phyloP scores from a whole-genome alignment of 805 yeast species.

The Teunomyces lycoperdinae region DNA sequence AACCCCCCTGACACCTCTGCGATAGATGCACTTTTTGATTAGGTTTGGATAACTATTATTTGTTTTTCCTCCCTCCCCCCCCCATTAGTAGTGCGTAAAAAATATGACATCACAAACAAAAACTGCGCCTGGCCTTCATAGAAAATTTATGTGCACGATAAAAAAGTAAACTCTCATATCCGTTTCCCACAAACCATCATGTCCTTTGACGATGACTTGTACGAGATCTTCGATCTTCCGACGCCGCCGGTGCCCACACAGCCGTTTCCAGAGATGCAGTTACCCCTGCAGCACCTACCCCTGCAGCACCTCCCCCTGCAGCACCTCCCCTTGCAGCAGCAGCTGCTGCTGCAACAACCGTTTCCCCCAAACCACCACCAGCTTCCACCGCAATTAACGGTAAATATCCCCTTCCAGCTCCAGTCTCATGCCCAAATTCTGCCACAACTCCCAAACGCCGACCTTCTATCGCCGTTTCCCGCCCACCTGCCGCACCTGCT shows the following conservation, averaged over 20 bases:
- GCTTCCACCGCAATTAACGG: too few relatives aligned
- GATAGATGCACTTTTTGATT: too few relatives aligned
- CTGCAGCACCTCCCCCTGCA: background rate
- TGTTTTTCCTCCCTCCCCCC: too few relatives aligned
- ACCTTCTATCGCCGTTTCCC: background rate
- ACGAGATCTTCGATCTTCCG: slow-evolving; percentile 29
- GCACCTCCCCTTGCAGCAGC: background rate
- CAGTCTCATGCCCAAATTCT: too few relatives aligned
- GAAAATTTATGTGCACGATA: background rate
- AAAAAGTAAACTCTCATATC: background rate
- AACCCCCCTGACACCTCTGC: too few relatives aligned
- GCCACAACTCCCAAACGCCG: too few relatives aligned
- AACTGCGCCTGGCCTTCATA: background rate
- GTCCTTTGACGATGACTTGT: slow-evolving; percentile 22
- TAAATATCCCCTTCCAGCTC: too few relatives aligned
- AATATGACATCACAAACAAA: too few relatives aligned
- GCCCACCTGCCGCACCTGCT: slow-evolving; percentile 19
- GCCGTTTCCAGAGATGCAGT: slow-evolving; percentile 13
- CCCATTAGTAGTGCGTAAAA: too few relatives aligned
- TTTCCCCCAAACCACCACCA: background rate
- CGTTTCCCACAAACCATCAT: background rate
- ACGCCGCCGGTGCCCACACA: slow-evolving; percentile 13
- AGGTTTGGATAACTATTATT: too few relatives aligned
- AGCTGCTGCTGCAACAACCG: too few relatives aligned
- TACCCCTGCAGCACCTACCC: slow-evolving; percentile 9